Evolutionary conservation across 2,329 filamentous ascomycete genomes (phyloP), one percentile per base, ranked within the genome.

Genomic region (Aspergillus intermedius): DNA sequence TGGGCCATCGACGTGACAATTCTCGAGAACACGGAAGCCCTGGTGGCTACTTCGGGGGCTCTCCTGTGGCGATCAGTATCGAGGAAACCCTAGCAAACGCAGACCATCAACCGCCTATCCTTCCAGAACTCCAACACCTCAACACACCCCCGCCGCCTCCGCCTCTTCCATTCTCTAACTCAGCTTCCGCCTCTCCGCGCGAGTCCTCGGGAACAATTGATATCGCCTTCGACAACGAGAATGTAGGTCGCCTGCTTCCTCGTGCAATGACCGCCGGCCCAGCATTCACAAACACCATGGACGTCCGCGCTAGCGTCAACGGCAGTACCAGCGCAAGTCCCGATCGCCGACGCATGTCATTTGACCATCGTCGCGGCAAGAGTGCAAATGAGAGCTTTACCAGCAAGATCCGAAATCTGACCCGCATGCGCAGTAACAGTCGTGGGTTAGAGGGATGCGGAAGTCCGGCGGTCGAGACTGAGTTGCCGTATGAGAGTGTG

Each of bases 71-170:
- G 19, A 68, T 76, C 46, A 79, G 76, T 60, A 79, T 83, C 47
- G 77, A 80, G 54, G 74, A 78, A 55, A 74, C 77, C 2, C 67
- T 81, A 25, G 68, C 75, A 63, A 68, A 59, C 56, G 53, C 59
- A 40, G 45, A 37, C 12, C 4, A 35, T 15, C 48, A 55, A 21
- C 77, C 78, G 10, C 75, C 77, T 8, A 67, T 82, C 8, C 71
- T 84, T 15, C 78, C 81, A 5, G 79, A 84, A 58, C 72, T 84
- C 8, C 80, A 82, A 58, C 81, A 84, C 61, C 69, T 84, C 13
- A 76, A 74, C 21, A 70, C 65, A 8, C 78, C 78, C 9, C 78
- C 78, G 1, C 75, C 76, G 2, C 75, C 74, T 13, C 75, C 74
- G 19, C 74, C 74, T n/a, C 62, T 69, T 9, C 73, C 74, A 6